phyloP scores from a whole-genome alignment of 192 early-diverging fungal genomes.

The Linderina pennispora region DNA sequence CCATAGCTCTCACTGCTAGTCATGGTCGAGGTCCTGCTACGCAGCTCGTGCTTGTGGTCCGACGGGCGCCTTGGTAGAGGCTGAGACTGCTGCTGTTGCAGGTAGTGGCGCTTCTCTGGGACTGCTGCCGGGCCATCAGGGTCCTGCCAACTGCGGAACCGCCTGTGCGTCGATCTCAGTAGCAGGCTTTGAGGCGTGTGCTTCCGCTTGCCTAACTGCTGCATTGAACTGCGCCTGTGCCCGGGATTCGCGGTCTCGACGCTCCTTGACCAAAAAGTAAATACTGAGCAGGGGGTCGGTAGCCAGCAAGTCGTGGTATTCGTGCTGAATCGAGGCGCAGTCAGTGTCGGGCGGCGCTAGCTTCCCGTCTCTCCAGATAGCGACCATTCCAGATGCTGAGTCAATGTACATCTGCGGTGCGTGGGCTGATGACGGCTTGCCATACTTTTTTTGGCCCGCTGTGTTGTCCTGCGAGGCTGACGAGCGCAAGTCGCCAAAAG shows the following conservation, averaged over 20 bases:
- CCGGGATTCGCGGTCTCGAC: slow-evolving; percentile 51
- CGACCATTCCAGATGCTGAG: slow-evolving; percentile 22
- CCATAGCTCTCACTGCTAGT: too few species aligned
- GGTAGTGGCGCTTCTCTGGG: too few species aligned
- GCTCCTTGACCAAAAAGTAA: slow-evolving; percentile 77
- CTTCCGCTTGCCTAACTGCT: slow-evolving; percentile 83
- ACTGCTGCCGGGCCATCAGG: too few species aligned
- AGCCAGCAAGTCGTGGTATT: slow-evolving; percentile 46
- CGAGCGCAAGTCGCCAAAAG: slow-evolving; percentile 19
- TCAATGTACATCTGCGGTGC: slow-evolving; percentile 31
- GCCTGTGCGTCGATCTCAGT: too few species aligned
- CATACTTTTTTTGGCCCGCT: slow-evolving; percentile 5
- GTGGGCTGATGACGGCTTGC: slow-evolving; percentile 20
- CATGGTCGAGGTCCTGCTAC: too few species aligned
- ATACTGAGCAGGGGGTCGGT: slow-evolving; percentile 75
- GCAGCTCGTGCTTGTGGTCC: too few species aligned
- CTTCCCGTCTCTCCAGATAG: slow-evolving; percentile 27
- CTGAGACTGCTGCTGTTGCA: too few species aligned
- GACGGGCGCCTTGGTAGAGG: too few species aligned
- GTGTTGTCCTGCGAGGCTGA: neutral
- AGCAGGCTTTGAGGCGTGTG: too few species aligned
- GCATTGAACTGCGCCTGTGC: too few species aligned
- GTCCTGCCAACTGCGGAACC: too few species aligned
- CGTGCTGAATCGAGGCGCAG: slow-evolving; percentile 38
- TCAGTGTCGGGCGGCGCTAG: slow-evolving; percentile 43